Base-by-base conservation (phyloP, 2,329 filamentous ascomycete genomes). In the Talaromyces sp. region DNA sequence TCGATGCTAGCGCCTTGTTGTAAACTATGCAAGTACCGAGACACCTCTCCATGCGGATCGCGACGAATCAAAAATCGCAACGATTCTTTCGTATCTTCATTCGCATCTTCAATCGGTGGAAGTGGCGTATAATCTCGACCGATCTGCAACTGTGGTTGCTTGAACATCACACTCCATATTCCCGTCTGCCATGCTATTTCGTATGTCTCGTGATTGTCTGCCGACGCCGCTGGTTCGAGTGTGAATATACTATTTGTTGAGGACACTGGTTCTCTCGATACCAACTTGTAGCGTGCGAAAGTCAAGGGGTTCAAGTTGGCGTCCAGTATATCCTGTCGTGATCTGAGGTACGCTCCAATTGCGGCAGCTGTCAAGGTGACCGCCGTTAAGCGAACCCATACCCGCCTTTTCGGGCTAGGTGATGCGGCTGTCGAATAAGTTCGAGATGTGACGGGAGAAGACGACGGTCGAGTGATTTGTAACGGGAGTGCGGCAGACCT, bases 121-220 rank as follows among this genome's bases (percentile, higher is more conserved):
- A 99, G 80, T 0, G 93, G 92, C 3, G 95, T 98, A 76, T 99
- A 99, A 63, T 92, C 88, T 65, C 95, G 81, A 48, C 91, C 91
- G 69, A 99, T 96, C 77, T 97, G 93, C 63, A 98, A 79, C 74
- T 96, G 88, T 1, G 95, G 95, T 78, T 98, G 95, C 78, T 96
- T 96, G 72, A 96, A 87, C 79, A 97, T 90, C 37, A 98, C 88
- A 66, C 89, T 92, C 89, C 92, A 96, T 46, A 96, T 82, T 4
- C 90, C 89, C 62, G 84, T 81, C 48, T 76, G 75, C 84, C 86
- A 88, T 25, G 81, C 81, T 11, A 77, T 68, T 4, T 74, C 69
- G 63, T 83, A 81, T 40, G 77, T 71, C 31, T 74, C 72, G 48
- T 68, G 69, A 48, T 76, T 77, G 64, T 62, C 66, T 60, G 68